Conservation (phyloP, 2,329 filamentous ascomycete species). For the Ceratocystiopsis sp. region DNA sequence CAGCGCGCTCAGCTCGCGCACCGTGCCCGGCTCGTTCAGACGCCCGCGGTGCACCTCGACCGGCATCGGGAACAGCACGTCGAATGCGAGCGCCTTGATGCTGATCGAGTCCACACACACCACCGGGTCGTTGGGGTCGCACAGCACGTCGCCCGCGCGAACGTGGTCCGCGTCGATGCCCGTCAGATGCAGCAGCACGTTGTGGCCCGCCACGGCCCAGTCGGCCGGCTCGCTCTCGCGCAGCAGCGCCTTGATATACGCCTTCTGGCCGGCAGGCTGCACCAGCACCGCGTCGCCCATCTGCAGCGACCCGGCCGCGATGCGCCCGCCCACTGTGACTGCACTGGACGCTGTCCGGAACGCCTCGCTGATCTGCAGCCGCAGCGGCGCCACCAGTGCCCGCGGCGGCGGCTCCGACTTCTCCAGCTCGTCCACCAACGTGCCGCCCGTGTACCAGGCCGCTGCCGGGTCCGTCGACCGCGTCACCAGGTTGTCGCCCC, state of each 20-base stretch:
- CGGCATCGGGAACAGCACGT: conserved; percentile 73
- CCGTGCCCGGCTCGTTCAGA: conserved; percentile 59
- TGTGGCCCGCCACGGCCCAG: conserved; percentile 51
- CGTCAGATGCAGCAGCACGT: conserved; percentile 64
- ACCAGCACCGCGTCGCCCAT: conserved; percentile 61
- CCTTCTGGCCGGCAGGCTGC: conserved; percentile 67
- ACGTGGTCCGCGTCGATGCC: conserved; percentile 77
- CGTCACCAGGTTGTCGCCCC: conserved; percentile 68
- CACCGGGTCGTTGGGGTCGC: conserved; percentile 49
- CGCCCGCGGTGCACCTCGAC: conserved; percentile 80
- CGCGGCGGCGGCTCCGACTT: conserved; percentile 56
- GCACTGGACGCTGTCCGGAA: conserved; percentile 70
- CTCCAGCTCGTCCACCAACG: conserved; percentile 72
- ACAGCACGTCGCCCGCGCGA: conserved; percentile 73
- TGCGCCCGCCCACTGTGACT: conserved; percentile 67
- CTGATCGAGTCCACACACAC: conserved; percentile 56
- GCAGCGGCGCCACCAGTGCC: conserved; percentile 60
- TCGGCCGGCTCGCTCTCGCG: conserved; percentile 43
- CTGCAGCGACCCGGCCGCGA: conserved; percentile 73
- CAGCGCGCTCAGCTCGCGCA: conserved; percentile 52
- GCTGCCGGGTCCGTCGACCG: conserved; percentile 36
- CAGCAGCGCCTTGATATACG: conserved; percentile 68
- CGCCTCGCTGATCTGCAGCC: conserved; percentile 74
- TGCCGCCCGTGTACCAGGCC: conserved; percentile 67
- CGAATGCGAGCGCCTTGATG: conserved; percentile 75